Evolutionary conservation across 805 yeast genomes (phyloP).

Genomic region (Candida easanensis): DNA sequence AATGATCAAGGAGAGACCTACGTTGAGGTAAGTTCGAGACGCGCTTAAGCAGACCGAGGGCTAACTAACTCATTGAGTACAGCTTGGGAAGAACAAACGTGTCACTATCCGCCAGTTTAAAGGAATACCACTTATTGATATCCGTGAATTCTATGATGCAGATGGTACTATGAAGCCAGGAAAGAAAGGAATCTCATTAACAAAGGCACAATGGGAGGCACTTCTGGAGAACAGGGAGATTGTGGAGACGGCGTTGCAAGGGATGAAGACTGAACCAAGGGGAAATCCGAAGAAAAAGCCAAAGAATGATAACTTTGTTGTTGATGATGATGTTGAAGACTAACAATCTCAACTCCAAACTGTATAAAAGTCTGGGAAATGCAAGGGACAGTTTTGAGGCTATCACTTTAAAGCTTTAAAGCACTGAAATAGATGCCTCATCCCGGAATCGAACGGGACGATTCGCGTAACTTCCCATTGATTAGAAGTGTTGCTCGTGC

Average conservation of each 20-base stretch:
- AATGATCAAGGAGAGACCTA: slow-evolving; percentile 12
- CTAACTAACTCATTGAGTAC: slow-evolving; percentile 10
- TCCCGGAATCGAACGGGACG: neutral
- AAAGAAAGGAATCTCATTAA: slow-evolving; percentile 66
- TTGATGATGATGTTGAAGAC: slow-evolving; percentile 1
- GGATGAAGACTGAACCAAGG: slow-evolving; percentile 30
- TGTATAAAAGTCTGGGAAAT: neutral
- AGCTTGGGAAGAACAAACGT: slow-evolving; percentile 60
- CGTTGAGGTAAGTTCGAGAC: slow-evolving; percentile 12
- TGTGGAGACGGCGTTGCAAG: slow-evolving; percentile 49
- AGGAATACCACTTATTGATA: slow-evolving; percentile 66
- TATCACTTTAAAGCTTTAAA: no score
- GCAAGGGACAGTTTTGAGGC: no score
- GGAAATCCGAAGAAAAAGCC: slow-evolving; percentile 21
- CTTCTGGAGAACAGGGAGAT: slow-evolving; percentile 45
- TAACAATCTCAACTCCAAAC: no score
- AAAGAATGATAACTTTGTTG: slow-evolving; percentile 5
- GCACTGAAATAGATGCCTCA: neutral
- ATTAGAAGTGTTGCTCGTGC: no score
- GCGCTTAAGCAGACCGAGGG: neutral
- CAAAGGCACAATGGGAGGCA: slow-evolving; percentile 52
- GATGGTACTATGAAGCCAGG: slow-evolving; percentile 73
- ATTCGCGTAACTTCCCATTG: no score
- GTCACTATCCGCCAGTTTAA: slow-evolving; percentile 74
- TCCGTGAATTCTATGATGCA: slow-evolving; percentile 77